Base-by-base conservation (phyloP, 1,284 basidiomycete genomes). In the Leccinum pallidistipes region DNA sequence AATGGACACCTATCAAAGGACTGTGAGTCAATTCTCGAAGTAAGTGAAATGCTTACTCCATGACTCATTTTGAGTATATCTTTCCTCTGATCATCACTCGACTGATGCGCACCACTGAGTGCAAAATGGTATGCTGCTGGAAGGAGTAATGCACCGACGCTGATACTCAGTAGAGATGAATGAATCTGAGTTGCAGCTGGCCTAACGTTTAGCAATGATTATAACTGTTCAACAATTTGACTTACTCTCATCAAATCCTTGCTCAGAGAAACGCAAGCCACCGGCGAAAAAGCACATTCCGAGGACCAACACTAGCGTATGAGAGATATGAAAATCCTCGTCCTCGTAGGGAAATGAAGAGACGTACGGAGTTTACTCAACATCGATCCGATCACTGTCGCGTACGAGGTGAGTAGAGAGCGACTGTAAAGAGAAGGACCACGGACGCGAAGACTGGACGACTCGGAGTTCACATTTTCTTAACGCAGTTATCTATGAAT, bases 271-370 rank as follows among this genome's bases (percentile, higher is more conserved):
- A 31, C 85, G 81, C 63, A 88, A 75, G 5, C 92, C 92, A 24
- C 92, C 92, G 2, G 88, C 90, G 67, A 92, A 88, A 76, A 92
- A 86, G 72, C 88, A 91, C 79, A 94, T 85, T 40, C 94, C 94
- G 34, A 88, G 77, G 64, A 90, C 81, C 60, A 90, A 76, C 40
- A 74, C 72, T 73, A 36, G 9, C 24, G 14, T 12, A 55, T n/a
- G 27, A 24, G 38, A 32, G 11, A 50, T 74, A 29, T 68, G 62
- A 27, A 11, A 29, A 58, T 43, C 6, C 7, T 21, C 24, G 6
- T 47, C n/a, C 5, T 16, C 18, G 11, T 24, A 55, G 8, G 31
- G 9, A 43, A 51, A 5, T 14, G 36, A 43, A 34, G 24, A 27
- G 24, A 78, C 87, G 54, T 63, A 91, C 89, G 75, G 50, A 91